Conservation (phyloP, 1,139 yeast species). For the Lodderomyces beijingensis region DNA sequence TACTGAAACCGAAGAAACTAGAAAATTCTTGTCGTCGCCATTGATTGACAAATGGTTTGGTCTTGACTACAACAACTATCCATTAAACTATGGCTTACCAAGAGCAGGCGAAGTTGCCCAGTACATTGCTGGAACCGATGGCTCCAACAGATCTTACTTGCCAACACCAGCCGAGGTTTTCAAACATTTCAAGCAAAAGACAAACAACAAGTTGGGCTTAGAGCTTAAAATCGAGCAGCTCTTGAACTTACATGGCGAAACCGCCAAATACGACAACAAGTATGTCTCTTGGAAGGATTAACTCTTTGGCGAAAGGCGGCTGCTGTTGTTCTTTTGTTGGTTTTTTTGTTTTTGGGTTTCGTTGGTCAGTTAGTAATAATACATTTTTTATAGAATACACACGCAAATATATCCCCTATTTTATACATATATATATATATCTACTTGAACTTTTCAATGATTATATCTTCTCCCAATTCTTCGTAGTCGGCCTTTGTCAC, state of each 20-base stretch:
- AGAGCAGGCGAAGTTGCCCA: constrained; percentile 52
- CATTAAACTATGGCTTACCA: constrained; percentile 80
- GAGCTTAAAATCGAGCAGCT: constrained; percentile 51
- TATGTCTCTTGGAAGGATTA: constrained; percentile 56
- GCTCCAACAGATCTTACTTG: constrained; percentile 57
- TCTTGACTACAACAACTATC: constrained; percentile 59
- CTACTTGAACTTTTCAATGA: constrained; percentile 49
- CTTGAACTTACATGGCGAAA: constrained; percentile 58
- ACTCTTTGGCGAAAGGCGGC: not conserved
- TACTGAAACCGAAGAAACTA: constrained; percentile 22
- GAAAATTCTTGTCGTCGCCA: constrained; percentile 30
- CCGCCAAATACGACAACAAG: constrained; percentile 51
- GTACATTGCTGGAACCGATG: constrained; percentile 63
- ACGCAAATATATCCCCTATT: not conserved
- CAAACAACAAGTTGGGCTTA: constrained; percentile 58
- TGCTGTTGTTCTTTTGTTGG: not conserved
- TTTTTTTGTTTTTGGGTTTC: not conserved
- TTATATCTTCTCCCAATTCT: constrained; percentile 56
- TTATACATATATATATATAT: not conserved
- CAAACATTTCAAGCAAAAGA: constrained; percentile 51
- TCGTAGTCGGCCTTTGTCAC: constrained; percentile 54
- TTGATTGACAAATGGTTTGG: constrained; percentile 45
- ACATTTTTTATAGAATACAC: constrained; percentile 1
- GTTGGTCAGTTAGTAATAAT: constrained; percentile 1
- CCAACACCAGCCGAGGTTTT: constrained; percentile 64